Percentiles rank a stretch among this genome's conserved stretches.
phyloP scores from a whole-genome alignment of 2,329 filamentous ascomycete species.

The Venturia effusa region DNA sequence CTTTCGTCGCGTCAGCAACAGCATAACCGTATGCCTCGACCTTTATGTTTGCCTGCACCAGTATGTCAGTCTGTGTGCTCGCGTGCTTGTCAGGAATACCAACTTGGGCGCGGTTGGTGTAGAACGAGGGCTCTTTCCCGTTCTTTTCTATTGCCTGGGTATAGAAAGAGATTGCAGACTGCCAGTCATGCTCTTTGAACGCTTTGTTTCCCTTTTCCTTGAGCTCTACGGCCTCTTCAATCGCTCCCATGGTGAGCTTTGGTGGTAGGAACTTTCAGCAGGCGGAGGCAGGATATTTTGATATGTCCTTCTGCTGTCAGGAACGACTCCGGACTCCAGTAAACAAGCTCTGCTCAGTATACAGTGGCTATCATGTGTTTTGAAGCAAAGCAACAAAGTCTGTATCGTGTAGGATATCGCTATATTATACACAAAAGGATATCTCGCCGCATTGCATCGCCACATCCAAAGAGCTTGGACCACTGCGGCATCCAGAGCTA shows the following conservation, averaged over 20 bases:
- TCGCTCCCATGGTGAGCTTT: conserved; percentile 25
- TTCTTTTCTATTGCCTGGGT: conserved; percentile 77
- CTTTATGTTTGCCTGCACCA: conserved; percentile 73
- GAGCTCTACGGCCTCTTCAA: conserved; percentile 65
- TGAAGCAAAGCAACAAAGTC: not conserved
- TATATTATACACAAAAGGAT: not conserved
- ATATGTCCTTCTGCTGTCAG: not conserved
- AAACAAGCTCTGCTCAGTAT: not conserved
- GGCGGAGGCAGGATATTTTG: not conserved
- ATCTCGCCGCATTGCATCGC: not conserved
- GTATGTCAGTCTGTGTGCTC: conserved; percentile 13
- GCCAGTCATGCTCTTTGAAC: conserved; percentile 82
- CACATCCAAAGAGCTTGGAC: not conserved
- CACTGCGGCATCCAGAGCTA: not conserved
- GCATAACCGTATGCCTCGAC: conserved; percentile 91
- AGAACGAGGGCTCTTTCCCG: conserved; percentile 78
- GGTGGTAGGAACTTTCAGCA: not conserved
- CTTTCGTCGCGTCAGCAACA: conserved; percentile 79
- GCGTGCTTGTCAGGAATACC: conserved; percentile 22
- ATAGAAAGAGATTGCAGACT: conserved; percentile 70
- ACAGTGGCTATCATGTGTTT: not conserved
- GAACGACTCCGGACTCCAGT: not conserved
- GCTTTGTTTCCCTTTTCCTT: conserved; percentile 95
- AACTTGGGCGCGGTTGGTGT: conserved; percentile 90
- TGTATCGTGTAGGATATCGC: not conserved